Base-by-base conservation (phyloP, 352 stramenopile species). In the Blastocystis sp. region DNA sequence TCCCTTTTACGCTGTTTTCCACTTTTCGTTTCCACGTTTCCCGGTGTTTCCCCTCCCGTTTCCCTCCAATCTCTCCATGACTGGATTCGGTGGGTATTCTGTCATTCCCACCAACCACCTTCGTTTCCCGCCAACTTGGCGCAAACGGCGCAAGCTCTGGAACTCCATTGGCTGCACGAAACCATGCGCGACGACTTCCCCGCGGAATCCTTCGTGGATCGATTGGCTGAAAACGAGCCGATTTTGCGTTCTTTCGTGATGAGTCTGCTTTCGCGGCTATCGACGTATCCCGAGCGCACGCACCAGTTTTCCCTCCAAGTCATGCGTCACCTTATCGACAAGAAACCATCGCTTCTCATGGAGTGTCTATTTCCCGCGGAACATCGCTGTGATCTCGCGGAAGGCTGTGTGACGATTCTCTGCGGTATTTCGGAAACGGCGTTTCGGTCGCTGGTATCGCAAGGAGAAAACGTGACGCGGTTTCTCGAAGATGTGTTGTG, bases 1-100 rank as follows among this genome's bases (percentile, higher is more conserved):
- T 61, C 49, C n/a, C 63, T 63, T 32, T 16, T 81, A 40, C 69
- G 69, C n/a, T 81, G 46, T 40, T 61, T 65, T 64, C 69, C 69
- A 6, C 36, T 65, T 27, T 21, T 64, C 29, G 4, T 29, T 18
- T 29, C 14, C 18, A n/a, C n/a, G 21, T 34, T 1, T 44, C 38
- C 24, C 57, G 16, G 21, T 56, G 21, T 18, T 27, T 24, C 8
- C 3, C 21, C 48, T 72, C 32, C n/a, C 14, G n/a, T 51, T 72
- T 44, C 32, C 9, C 34, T 24, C 21, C 9, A 44, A 2, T n/a
- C 11, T 24, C n/a, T 44, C n/a, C 69, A 44, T 42, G 24, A 81
- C 4, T 44, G 40, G 61, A 42, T 72, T 48, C 34, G 29, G 14
- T 72, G 21, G 29, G 8, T 32, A 21, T 46, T 72, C 32, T 42